Evolutionary conservation across 257 asterid genomes (phyloP).

Genomic region (Asclepias syriaca): DNA sequence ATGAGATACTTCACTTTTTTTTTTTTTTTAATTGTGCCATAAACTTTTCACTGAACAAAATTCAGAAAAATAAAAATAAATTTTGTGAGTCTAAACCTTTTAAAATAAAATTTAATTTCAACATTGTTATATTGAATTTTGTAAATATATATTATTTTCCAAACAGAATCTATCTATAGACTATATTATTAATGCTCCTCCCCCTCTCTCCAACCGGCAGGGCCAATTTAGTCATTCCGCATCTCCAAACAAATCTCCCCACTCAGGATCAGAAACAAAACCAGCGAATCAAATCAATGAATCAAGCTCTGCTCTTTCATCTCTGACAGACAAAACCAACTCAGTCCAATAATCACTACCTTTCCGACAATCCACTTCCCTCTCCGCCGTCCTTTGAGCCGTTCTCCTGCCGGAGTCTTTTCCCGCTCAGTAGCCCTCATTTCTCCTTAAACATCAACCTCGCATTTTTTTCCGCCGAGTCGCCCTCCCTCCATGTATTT

Average conservation of each 20-base stretch:
- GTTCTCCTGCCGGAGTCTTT: background rate
- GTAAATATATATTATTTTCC: too few species aligned
- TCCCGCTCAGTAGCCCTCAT: background rate
- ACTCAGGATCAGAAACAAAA: background rate
- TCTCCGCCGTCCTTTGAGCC: background rate
- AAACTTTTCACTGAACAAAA: too few species aligned
- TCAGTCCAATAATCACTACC: background rate
- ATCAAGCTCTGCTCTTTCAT: background rate
- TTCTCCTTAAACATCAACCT: background rate
- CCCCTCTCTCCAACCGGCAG: background rate
- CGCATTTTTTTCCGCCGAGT: background rate
- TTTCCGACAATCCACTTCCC: background rate
- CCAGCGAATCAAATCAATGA: conserved; percentile 3
- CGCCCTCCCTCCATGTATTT: too few species aligned
- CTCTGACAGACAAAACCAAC: conserved; percentile 8
- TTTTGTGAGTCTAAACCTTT: too few species aligned
- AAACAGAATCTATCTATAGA: background rate
- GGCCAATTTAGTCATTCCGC: conserved; percentile 4
- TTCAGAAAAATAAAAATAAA: too few species aligned
- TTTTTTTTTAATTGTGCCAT: too few species aligned
- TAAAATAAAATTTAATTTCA: too few species aligned
- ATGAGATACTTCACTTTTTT: too few species aligned
- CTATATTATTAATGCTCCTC: background rate
- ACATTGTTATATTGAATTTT: too few species aligned
- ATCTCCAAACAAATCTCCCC: background rate